phyloP scores from a whole-genome alignment of 116 monocot species.

The Thalassia testudinum region DNA sequence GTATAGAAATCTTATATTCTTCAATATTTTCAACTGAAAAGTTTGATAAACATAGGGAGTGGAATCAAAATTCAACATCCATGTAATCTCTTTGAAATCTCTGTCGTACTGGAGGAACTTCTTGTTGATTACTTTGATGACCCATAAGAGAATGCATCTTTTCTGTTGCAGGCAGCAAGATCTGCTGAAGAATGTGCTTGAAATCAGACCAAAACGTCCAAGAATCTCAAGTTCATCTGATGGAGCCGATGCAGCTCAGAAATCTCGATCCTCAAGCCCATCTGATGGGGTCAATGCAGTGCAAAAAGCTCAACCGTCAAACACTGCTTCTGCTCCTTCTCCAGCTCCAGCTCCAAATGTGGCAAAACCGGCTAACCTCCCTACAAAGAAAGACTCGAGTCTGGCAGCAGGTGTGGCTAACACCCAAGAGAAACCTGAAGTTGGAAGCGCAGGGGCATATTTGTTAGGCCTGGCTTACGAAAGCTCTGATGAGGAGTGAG shows the following conservation, averaged over 20 bases:
- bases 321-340: too few relatives aligned
- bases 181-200: constrained; percentile 79
- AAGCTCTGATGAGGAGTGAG: constrained; percentile 72
- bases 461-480: constrained; percentile 82
- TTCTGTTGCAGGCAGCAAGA: constrained; percentile 68
- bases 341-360: background rate
- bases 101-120: too few relatives aligned
- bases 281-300: background rate
- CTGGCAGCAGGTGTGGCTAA: background rate
- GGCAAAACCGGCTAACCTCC: background rate
- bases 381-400: background rate
- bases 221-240: constrained; percentile 31
- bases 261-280: background rate
- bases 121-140: too few relatives aligned
- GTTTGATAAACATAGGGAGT: too few relatives aligned
- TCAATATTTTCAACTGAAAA: too few relatives aligned
- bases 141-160: background rate
- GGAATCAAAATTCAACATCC: too few relatives aligned
- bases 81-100: too few relatives aligned
- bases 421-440: constrained; percentile 8
- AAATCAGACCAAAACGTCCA: constrained; percentile 64
- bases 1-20: too few relatives aligned
- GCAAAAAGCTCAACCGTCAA: background rate
- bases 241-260: background rate
- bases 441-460: constrained; percentile 17